Evolutionary conservation across 257 asterid species (phyloP), one percentile per base, ranked within the genome.

Genomic region (Nicotiana otophora): DNA sequence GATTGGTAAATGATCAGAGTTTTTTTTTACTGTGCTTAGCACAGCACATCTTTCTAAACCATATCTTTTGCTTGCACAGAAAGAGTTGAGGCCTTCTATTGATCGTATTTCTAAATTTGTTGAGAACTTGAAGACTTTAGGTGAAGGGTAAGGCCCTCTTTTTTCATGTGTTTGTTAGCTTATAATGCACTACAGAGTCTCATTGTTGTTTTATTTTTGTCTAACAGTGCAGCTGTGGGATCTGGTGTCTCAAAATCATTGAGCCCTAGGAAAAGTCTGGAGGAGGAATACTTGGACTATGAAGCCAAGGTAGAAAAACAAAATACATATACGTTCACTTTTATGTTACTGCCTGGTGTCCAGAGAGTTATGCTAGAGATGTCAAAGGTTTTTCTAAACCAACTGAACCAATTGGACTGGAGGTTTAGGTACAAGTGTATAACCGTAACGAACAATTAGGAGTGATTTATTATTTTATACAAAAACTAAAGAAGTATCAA

Each of bases 221-320:
- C 81, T 57, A 4, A 64, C 91, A 96, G 99, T 77, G 87, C 89
- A 34, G 82, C 82, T 64, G 84, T 60, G 68, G 80, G 89, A 74
- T 82, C 96, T 88, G 83, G 82, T 57, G 88, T 86, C 84, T 90
- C 94, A 68, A 87, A 88, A 82, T 69, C 80, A 26, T 75, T 88
- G 89, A 89, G 80, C 89, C 98, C 97, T 20, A 90, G 90, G 86
- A 90, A 89, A 90, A 90, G 55, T 85, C 95, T 96, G n/a, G 99
- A 96, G 92, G 97, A 93, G 89, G 98, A 96, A 88, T 96, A 94
- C 89, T 86, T 91, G 84, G 97, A 86, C 81, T 93, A 85, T 86
- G 98, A 94, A 89, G 93, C 98, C 70, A 93, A 92, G 98, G 98
- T 96, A 87, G 77, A 82, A 48, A n/a, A 54, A 34, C 39, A 42